Percentiles rank a stretch among this genome's conserved stretches.
phyloP scores from a whole-genome alignment of 768 basidiomycete genomes.

The Russula sp. region DNA sequence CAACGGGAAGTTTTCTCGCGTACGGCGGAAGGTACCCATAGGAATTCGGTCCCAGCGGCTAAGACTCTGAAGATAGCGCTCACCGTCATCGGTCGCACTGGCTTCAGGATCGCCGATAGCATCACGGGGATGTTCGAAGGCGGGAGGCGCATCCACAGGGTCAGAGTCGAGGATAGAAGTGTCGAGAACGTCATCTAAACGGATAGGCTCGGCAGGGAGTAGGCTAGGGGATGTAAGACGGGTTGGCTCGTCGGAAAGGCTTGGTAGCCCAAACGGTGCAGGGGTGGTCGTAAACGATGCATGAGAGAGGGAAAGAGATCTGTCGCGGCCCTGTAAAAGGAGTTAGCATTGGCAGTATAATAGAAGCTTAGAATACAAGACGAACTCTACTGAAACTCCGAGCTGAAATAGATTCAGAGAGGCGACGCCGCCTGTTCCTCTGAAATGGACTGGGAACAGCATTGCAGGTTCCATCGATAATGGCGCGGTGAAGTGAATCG shows the following conservation, averaged over 20 bases:
- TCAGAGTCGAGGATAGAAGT: constrained; percentile 66
- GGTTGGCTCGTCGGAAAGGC: constrained; percentile 35
- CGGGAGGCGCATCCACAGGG: constrained; percentile 33
- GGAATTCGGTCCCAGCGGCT: constrained; percentile 74
- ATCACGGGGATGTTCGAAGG: constrained; percentile 21
- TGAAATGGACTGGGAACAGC: constrained; percentile 29
- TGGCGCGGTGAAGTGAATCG: constrained; percentile 22
- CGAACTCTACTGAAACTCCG: constrained; percentile 24
- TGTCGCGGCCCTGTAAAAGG: constrained; percentile 35
- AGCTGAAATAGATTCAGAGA: constrained; percentile 26
- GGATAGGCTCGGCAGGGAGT: constrained; percentile 46
- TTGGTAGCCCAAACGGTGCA: constrained; percentile 32
- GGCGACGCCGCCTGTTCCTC: constrained; percentile 22
- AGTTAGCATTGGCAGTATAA: constrained; percentile 14
- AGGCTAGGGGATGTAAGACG: constrained; percentile 38
- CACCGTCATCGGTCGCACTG: constrained; percentile 33
- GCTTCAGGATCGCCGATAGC: constrained; percentile 27
- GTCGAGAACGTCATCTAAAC: constrained; percentile 75
- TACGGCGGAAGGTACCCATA: constrained; percentile 68
- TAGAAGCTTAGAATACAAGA: constrained; percentile 6
- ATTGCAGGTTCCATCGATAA: constrained; percentile 30
- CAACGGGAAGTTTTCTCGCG: constrained; percentile 41
- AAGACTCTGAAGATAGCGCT: constrained; percentile 48
- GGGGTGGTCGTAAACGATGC: constrained; percentile 37
- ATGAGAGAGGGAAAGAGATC: constrained; percentile 35